Percentiles rank a stretch among this genome's conserved stretches.
Evolutionary conservation across 257 asterid genomes (phyloP).

Genomic region (Solanum sparsipilum): DNA sequence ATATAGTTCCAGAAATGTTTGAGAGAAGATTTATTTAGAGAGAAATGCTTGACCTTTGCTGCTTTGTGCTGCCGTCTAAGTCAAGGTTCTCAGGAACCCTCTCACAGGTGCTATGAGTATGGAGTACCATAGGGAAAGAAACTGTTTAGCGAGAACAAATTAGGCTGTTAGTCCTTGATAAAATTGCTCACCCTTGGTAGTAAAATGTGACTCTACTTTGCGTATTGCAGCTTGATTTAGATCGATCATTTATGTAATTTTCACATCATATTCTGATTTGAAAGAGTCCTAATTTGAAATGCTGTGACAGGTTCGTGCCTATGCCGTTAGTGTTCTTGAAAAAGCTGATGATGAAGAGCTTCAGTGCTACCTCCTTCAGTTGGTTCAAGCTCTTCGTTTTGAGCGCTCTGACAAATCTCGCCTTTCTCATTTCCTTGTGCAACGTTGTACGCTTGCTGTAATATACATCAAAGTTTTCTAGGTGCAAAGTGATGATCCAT

Average conservation of each 20-base stretch:
- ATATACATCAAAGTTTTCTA: conserved; percentile 10
- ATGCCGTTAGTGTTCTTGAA: conserved; percentile 92
- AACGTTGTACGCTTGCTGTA: conserved; percentile 65
- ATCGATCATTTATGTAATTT: not conserved
- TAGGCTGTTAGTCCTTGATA: not conserved
- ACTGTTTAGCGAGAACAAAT: not conserved
- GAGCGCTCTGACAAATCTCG: conserved; percentile 93
- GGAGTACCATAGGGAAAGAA: not conserved
- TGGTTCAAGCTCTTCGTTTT: conserved; percentile 98
- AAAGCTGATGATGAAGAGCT: conserved; percentile 99
- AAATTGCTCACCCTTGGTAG: not conserved
- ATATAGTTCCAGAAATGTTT: conserved; percentile 2
- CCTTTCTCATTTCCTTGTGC: conserved; percentile 88
- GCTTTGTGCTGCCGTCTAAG: not conserved
- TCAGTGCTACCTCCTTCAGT: conserved; percentile 94
- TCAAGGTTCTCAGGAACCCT: not conserved
- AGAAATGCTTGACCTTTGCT: not conserved
- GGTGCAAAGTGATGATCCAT: not conserved
- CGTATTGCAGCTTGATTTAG: not conserved
- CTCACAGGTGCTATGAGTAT: not conserved
- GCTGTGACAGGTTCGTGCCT: conserved; percentile 71
- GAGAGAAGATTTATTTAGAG: not conserved
- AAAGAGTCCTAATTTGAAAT: conserved; percentile 2
- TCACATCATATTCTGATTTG: not conserved
- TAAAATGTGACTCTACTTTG: not conserved